Conservation (phyloP, 768 basidiomycete genomes). For the Hypholoma sublateritium region DNA sequence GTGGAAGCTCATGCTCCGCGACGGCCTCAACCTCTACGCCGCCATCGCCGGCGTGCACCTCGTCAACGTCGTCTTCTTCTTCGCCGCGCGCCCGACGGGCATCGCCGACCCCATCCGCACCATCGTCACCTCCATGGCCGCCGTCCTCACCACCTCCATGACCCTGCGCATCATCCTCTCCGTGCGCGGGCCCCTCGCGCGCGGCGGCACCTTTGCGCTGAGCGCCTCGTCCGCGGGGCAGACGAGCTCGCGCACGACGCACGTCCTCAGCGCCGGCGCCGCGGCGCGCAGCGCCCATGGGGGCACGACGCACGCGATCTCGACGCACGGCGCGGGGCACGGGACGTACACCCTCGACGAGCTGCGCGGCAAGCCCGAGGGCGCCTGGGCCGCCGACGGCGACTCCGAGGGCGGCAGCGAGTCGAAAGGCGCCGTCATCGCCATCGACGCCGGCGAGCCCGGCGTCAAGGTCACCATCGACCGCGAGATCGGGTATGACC, state of each 20-base stretch:
- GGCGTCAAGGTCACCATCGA: conserved; percentile 65
- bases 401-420: neutral
- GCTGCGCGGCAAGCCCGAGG: conserved; percentile 47
- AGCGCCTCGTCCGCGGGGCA: conserved; percentile 39
- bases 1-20: conserved; percentile 91
- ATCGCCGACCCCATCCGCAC: conserved; percentile 70
- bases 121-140: conserved; percentile 81
- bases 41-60: conserved; percentile 81
- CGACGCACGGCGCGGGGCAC: conserved; percentile 11
- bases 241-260: conserved; percentile 49
- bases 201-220: conserved; percentile 71
- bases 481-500: conserved; percentile 53
- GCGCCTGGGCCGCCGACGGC: conserved; percentile 35
- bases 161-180: conserved; percentile 82
- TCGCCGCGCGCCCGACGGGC: conserved; percentile 70
- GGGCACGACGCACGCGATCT: conserved; percentile 31
- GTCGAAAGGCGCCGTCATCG: conserved; percentile 6
- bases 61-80: conserved; percentile 85
- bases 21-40: conserved; percentile 83
- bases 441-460: conserved; percentile 21
- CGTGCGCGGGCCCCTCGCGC: conserved; percentile 71
- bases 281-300: conserved; percentile 30
- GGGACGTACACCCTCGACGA: conserved; percentile 56
- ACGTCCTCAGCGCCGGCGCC: conserved; percentile 38
- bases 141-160: conserved; percentile 87